Percentiles rank a stretch among this genome's conserved stretches.
These are phyloP conservation scores for Phytophthora foliorum DNA, from an alignment of 352 stramenopile species.

Conservation along the genomic window DNA sequence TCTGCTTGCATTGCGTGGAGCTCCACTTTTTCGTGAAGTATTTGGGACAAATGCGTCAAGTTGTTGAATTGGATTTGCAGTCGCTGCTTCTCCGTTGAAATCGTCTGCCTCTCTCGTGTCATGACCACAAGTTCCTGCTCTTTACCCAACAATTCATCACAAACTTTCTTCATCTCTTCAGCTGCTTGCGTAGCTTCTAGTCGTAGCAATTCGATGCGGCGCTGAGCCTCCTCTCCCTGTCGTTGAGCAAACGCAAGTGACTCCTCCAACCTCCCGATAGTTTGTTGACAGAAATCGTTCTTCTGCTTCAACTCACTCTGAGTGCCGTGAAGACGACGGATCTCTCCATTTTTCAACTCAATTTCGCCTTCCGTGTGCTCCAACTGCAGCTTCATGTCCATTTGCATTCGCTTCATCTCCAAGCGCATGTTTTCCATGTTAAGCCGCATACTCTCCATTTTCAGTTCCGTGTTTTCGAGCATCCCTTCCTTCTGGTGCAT, in stretches of 20 bases:
- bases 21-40: constrained; percentile 50
- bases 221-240: constrained; percentile 60
- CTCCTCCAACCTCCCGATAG: constrained; percentile 56
- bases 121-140: constrained; percentile 48
- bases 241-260: constrained; percentile 40
- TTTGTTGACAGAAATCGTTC: constrained; percentile 63
- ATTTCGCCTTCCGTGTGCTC: constrained; percentile 74
- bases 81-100: constrained; percentile 48
- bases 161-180: constrained; percentile 44
- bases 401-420: constrained; percentile 78
- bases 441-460: constrained; percentile 70
- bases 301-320: constrained; percentile 71
- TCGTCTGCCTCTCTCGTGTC: constrained; percentile 44
- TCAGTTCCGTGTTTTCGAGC: constrained; percentile 70
- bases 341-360: constrained; percentile 80
- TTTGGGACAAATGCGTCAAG: constrained; percentile 33
- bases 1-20: constrained; percentile 52
- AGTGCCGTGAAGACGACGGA: constrained; percentile 55
- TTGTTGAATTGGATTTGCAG: constrained; percentile 68
- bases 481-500: constrained; percentile 70
- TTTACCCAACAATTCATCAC: constrained; percentile 48
- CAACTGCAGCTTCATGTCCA: constrained; percentile 80
- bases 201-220: constrained; percentile 61
- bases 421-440: constrained; percentile 65
- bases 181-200: constrained; percentile 53